Base-by-base conservation (phyloP, 371 early-diverging fungal species). In the Rhizomucor pusillus region DNA sequence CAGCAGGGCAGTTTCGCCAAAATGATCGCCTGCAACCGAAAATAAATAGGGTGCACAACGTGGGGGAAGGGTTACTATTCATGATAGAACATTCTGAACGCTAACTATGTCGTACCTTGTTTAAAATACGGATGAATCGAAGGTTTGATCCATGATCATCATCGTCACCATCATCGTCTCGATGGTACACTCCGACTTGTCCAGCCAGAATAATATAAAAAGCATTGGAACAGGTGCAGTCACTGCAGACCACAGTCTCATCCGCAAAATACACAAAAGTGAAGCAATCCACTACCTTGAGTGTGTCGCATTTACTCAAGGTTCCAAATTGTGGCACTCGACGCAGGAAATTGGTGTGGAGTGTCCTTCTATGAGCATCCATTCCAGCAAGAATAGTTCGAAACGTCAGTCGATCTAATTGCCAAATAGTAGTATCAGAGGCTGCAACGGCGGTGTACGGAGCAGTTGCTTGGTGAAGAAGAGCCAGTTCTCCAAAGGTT, bases 401-500 rank as follows among this genome's bases (percentile, higher is more conserved):
- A 81, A 95, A 97, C 0, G 96, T 93, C 35, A 93, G 82, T 33
- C 97, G 88, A 72, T 95, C 95, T 43, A 97, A 65, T 1, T 94
- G 95, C 97, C 98, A 98, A 22, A 98, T 80, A 29, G 89, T 83
- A 16, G 87, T 80, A 50, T 92, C 88, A 4, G 13, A 35, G 4
- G 82, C 74, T 0, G 90, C 90, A 7, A 73, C 72, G 19, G 98
- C 92, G 5, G 98, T 94, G 33, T 97, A 97, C 3, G 98, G 96
- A 47, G 98, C 85, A 4, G 95, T 94, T 18, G 94, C 90, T 64
- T 93, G 95, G 77, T 99, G 97, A 90, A 99, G 94, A 13, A 98
- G 81, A 10, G 99, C 97, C 53, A 98, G 77, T 72, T 98, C 97
- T 54, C 98, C 99, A 86, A 99, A 96, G 62, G 87, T 86, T 22